phyloP scores from a whole-genome alignment of 2,329 filamentous ascomycete species.

The Trichoderma harzianum region DNA sequence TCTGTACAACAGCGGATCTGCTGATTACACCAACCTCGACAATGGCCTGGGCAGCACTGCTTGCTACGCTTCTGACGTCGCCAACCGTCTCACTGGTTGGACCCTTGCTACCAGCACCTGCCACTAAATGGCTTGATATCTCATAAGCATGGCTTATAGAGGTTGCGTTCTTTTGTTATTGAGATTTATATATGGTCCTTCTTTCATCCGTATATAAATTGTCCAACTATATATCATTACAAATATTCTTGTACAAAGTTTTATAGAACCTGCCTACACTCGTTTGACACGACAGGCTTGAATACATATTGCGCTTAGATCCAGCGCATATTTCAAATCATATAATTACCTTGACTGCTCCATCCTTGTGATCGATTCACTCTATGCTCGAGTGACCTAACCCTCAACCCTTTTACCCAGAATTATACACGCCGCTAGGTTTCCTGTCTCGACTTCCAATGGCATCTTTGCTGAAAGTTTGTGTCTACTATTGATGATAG shows the following conservation, averaged over 20 bases:
- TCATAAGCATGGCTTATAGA: neutral
- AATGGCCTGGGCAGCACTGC: constrained; percentile 21
- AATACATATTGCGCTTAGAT: neutral
- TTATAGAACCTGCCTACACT: neutral
- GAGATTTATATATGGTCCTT: neutral
- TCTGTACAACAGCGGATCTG: constrained; percentile 26
- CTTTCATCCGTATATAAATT: neutral
- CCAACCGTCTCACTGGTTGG: constrained; percentile 26
- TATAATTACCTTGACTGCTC: neutral
- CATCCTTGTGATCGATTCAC: neutral
- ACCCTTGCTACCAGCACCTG: constrained; percentile 21
- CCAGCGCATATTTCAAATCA: neutral
- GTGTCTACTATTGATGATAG: neutral
- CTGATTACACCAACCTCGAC: constrained; percentile 24
- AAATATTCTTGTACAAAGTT: neutral
- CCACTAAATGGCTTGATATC: neutral
- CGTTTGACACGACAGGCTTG: constrained; percentile 10
- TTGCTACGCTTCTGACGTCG: constrained; percentile 25
- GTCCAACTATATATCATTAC: neutral
- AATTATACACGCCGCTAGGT: neutral
- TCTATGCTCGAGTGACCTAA: neutral
- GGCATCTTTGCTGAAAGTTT: fast-evolving
- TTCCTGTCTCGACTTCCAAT: neutral
- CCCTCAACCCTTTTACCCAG: fast-evolving
- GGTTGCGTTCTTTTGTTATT: neutral